Conservation (phyloP, 192 early-diverging fungal species). For the Coemansia brasiliensis region DNA sequence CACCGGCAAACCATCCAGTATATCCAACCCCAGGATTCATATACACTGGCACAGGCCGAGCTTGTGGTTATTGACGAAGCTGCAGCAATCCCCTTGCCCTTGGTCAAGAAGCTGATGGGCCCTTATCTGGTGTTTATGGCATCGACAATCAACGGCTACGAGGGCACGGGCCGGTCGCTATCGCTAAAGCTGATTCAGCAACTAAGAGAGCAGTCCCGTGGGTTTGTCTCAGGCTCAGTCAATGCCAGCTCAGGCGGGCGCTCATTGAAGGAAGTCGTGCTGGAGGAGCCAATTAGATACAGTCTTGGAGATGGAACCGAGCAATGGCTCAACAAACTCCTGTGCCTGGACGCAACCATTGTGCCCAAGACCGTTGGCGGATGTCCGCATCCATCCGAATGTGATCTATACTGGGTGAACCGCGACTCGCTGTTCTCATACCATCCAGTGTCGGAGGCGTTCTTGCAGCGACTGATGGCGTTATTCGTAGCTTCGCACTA, state of each 20-base stretch:
- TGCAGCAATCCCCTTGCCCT: constrained; percentile 93
- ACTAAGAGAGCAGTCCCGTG: constrained; percentile 88
- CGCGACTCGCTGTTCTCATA: constrained; percentile 98
- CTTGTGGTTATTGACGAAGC: constrained; percentile 98
- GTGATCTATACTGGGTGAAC: constrained; percentile 95
- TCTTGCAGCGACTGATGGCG: constrained; percentile 97
- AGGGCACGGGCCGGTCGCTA: constrained; percentile 96
- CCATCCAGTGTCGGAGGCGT: constrained; percentile 94
- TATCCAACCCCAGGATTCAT: constrained; percentile 94
- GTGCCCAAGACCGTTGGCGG: constrained; percentile 72
- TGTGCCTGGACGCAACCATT: constrained; percentile 89
- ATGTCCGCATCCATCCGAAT: constrained; percentile 90
- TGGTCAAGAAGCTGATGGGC: constrained; percentile 89
- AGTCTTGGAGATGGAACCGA: constrained; percentile 83
- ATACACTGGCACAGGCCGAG: constrained; percentile 93
- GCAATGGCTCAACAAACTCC: constrained; percentile 90
- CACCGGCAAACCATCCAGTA: constrained; percentile 98
- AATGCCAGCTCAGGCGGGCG: constrained; percentile 59
- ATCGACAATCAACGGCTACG: constrained; percentile 98
- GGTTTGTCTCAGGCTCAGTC: constrained; percentile 56
- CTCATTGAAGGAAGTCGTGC: constrained; percentile 83
- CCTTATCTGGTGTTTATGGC: constrained; percentile 98
- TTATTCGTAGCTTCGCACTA: constrained; percentile 98
- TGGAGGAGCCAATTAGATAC: constrained; percentile 96
- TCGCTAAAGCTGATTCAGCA: constrained; percentile 95